Base-by-base conservation (phyloP, 2,329 filamentous ascomycete genomes). In the Talaromyces sp. region DNA sequence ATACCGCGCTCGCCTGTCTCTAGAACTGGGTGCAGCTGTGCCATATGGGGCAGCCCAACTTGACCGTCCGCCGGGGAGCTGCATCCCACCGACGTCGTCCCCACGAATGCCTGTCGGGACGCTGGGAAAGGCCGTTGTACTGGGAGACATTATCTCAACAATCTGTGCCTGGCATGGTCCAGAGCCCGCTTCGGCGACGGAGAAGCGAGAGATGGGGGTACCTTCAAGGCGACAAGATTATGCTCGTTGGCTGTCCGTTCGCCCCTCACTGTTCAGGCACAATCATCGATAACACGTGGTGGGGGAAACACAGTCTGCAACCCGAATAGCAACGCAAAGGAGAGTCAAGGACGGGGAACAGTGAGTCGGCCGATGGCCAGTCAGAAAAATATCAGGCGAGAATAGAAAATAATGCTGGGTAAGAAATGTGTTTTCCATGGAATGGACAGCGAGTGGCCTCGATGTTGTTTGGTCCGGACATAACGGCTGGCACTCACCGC, bases 101-200 rank as follows among this genome's bases (percentile, higher is more conserved):
- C 63, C 67, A 65, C 69, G 66, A 65, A 71, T 69, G 70, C 71
- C 71, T 59, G 71, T 68, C 64, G 70, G 71, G 59, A 67, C 68
- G 64, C 71, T 73, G 58, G 73, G 73, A 63, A 75, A 63, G 62
- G 70, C 67, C 65, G 71, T 70, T 72, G 73, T 69, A 71, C 74
- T 70, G 59, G 71, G 67, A 68, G 70, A 69, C 73, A 76, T 76
- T 68, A 65, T 75, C 67, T 65, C 35, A 49, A 52, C 59, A 63
- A 55, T 58, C 56, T 52, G 58, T 50, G 62, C 56, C 57, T 62
- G 63, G 63, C 71, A 74, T 75, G 62, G 62, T 66, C 62, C 59
- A 38, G 29, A 46, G 32, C 52, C 54, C 29, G 54, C 27, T 41
- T 26, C 51, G 57, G 54, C 43, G 54, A 53, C 17, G 29, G 43